These are phyloP conservation scores for Rubia yunnanensis DNA, from an alignment of 257 asterid species.

Conservation along the genomic window DNA sequence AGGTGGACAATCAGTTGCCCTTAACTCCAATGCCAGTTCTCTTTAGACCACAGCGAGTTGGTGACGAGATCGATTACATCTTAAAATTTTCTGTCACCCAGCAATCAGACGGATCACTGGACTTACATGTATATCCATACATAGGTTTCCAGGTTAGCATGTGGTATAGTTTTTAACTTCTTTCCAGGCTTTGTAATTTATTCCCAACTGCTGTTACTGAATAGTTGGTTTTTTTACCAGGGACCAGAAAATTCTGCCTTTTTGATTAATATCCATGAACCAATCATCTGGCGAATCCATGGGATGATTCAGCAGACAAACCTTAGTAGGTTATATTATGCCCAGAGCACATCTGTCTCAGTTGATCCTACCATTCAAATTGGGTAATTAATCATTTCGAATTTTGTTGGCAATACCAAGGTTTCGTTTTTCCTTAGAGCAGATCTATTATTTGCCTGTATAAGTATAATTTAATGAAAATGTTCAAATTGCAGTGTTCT, in stretches of 20 bases:
- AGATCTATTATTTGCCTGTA: neutral
- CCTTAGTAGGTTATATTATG: slow-evolving; percentile 45
- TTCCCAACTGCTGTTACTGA: slow-evolving; percentile 2
- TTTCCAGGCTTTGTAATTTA: slow-evolving; percentile 11
- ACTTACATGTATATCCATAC: slow-evolving; percentile 82
- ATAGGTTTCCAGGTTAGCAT: slow-evolving; percentile 84
- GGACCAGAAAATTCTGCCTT: slow-evolving; percentile 95
- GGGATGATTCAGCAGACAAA: slow-evolving; percentile 86
- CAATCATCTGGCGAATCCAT: slow-evolving; percentile 95
- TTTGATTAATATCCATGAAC: slow-evolving; percentile 85
- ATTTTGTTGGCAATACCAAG: slow-evolving; percentile 6
- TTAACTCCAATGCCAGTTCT: slow-evolving; percentile 97
- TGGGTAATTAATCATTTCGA: slow-evolving; percentile 42
- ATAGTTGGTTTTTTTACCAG: slow-evolving; percentile 28
- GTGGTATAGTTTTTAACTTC: slow-evolving; percentile 16
- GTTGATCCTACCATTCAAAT: slow-evolving; percentile 93
- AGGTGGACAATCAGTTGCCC: slow-evolving; percentile 94
- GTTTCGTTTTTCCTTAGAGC: neutral
- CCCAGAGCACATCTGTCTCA: slow-evolving; percentile 77
- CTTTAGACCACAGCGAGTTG: slow-evolving; percentile 81
- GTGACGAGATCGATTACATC: slow-evolving; percentile 71
- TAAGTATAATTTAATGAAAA: neutral
- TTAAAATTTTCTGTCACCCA: slow-evolving; percentile 90
- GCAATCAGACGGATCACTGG: slow-evolving; percentile 89
- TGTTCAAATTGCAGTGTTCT: slow-evolving; percentile 63